Percentiles rank a stretch among this genome's conserved stretches.
Evolutionary conservation across 352 stramenopile genomes (phyloP).

Genomic region (Phytophthora macrochlamydospora): DNA sequence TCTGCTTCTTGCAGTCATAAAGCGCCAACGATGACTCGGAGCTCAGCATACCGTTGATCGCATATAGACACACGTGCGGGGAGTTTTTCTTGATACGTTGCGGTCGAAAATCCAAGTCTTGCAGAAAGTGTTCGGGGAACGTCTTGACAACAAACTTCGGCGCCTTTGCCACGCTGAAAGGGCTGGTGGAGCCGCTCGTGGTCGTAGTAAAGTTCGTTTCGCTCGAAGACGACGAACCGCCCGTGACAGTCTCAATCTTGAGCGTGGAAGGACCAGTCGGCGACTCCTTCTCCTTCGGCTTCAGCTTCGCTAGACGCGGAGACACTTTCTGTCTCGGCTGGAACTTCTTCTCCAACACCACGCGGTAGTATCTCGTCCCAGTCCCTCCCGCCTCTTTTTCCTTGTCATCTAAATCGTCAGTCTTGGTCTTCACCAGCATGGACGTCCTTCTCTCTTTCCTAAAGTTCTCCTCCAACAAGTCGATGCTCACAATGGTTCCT

Average conservation of each 20-base stretch:
- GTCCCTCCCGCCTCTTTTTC: conserved; percentile 28
- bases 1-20: conserved; percentile 60
- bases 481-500: conserved; percentile 71
- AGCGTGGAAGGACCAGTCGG: conserved; percentile 12
- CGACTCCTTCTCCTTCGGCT: conserved; percentile 12
- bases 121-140: conserved; percentile 83
- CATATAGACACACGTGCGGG: conserved; percentile 63
- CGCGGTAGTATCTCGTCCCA: conserved; percentile 70
- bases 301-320: conserved; percentile 19
- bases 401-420: conserved; percentile 38
- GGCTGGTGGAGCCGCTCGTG: conserved; percentile 18
- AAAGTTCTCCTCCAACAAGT: conserved; percentile 82
- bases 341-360: conserved; percentile 84
- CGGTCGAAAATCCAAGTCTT: conserved; percentile 85
- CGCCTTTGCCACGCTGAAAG: conserved; percentile 25
- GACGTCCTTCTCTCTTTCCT: conserved; percentile 75
- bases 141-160: conserved; percentile 76
- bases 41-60: conserved; percentile 75
- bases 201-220: conserved; percentile 42
- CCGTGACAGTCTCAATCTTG: conserved; percentile 30
- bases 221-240: conserved; percentile 27
- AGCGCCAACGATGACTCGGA: conserved; percentile 77
- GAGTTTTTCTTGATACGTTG: conserved; percentile 85
- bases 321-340: conserved; percentile 34
- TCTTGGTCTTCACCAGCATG: conserved; percentile 80